A percentile compares a stretch with the other conserved stretches of the same genome.
These are phyloP conservation scores for Alternaria consortialis DNA, from an alignment of 2,329 filamentous ascomycete species.

Conservation along the genomic window DNA sequence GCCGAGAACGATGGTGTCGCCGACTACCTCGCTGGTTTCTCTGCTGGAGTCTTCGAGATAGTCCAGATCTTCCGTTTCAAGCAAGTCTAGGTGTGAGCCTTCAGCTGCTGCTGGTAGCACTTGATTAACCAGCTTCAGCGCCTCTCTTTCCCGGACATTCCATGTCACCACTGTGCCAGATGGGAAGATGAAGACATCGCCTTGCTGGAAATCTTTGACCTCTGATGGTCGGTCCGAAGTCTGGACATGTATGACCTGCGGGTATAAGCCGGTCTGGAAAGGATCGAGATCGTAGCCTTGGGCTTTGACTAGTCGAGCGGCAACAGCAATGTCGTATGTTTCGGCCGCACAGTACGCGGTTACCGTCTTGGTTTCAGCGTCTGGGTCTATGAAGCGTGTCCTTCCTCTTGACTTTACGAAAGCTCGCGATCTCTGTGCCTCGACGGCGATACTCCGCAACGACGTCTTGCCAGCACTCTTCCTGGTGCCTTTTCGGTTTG, in stretches of 20 bases:
- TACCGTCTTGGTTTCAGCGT: constrained; percentile 61
- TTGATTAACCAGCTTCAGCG: constrained; percentile 63
- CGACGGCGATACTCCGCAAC: constrained; percentile 83
- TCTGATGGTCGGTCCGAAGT: constrained; percentile 51
- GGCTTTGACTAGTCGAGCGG: constrained; percentile 64
- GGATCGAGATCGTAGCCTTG: constrained; percentile 71
- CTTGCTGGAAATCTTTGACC: constrained; percentile 62
- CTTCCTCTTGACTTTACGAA: constrained; percentile 60
- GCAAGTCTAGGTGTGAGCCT: constrained; percentile 72
- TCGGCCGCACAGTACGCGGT: constrained; percentile 75
- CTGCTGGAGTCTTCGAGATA: constrained; percentile 78
- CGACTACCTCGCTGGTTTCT: constrained; percentile 80
- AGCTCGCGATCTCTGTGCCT: constrained; percentile 73
- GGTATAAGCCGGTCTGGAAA: constrained; percentile 67
- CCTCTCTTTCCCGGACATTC: constrained; percentile 81
- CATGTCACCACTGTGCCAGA: constrained; percentile 94
- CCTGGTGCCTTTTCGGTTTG: constrained; percentile 33
- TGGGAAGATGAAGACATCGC: constrained; percentile 95
- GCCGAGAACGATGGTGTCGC: constrained; percentile 88
- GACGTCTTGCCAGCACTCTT: constrained; percentile 54
- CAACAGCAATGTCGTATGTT: constrained; percentile 68
- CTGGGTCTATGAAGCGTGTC: constrained; percentile 56
- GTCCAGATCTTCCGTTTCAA: constrained; percentile 90
- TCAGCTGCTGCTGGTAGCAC: constrained; percentile 80
- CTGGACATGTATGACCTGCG: constrained; percentile 71